These are phyloP conservation scores for Auriscalpium vulgare DNA, from an alignment of 768 basidiomycete species.

Conservation along the genomic window DNA sequence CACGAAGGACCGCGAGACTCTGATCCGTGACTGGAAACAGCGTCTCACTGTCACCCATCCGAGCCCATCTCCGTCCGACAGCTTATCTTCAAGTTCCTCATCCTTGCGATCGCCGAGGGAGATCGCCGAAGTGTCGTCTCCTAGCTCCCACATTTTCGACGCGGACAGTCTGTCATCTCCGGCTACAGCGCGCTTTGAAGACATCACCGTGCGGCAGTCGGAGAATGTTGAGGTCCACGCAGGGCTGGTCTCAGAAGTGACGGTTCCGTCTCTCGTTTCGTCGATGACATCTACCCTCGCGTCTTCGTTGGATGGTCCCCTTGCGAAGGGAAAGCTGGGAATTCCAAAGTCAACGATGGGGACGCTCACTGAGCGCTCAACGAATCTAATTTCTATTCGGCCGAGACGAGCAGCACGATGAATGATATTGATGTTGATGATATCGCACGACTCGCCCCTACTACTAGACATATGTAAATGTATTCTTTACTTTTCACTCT, in stretches of 20 bases:
- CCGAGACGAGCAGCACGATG: conserved; percentile 7
- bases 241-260: not conserved
- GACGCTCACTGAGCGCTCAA: conserved; percentile 27
- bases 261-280: not conserved
- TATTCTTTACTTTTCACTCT: no score
- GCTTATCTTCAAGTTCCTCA: not conserved
- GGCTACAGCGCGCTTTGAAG: not conserved
- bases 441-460: not conserved
- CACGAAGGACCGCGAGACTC: conserved; percentile 51
- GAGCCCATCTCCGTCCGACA: not conserved
- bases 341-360: conserved; percentile 18
- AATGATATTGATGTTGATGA: not conserved
- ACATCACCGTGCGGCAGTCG: not conserved
- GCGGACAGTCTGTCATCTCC: not conserved
- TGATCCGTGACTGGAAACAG: conserved; percentile 43
- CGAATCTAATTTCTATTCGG: conserved; percentile 22
- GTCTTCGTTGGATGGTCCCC: conserved; percentile 13
- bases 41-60: conserved; percentile 3
- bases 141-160: not conserved
- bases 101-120: no score
- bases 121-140: no score
- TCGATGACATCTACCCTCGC: conserved; percentile 12
- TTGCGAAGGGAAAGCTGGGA: conserved; percentile 14
- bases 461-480: not conserved
- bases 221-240: not conserved